Base-by-base conservation (phyloP, 371 early-diverging fungal genomes). In the Haplosporangium sp. region DNA sequence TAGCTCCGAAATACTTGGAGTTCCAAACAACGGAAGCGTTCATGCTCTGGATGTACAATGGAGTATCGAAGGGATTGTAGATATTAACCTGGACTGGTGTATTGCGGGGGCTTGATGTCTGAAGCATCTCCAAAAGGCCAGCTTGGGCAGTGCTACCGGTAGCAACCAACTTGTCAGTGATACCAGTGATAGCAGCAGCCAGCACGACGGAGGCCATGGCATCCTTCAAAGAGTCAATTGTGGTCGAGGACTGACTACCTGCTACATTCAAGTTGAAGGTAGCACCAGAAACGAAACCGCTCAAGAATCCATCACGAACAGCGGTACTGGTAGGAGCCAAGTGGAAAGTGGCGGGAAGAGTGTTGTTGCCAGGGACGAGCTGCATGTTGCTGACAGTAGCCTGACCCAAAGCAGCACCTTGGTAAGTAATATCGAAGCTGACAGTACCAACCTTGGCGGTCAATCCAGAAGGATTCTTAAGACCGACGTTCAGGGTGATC, bases 391-490 rank as follows among this genome's bases (percentile, higher is more conserved):
- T 34, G 38, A 83, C 67, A 45, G 73, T 47, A 34, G 82, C 83
- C 38, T 50, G 42, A 50, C 83, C 81, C 65, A 90, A 76, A 56
- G 79, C 68, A 53, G 64, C 63, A 5, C 85, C 85, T 38, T 82
- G 71, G 68, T 84, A 84, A n/a, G 67, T 48, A 44, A 87, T 82
- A 59, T 84, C 69, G 69, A 90, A 87, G 56, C 73, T 72, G 55
- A 88, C 83, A 64, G 87, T 77, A 40, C 88, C 89, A 47, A 89
- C 68, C 53, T 76, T 84, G 62, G 89, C 88, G 2, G 89, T 87
- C 63, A 88, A 82, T 20, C 83, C 83, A 13, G 89, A 89, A 4
- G 91, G 91, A 71, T 88, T 89, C 76, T 83, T 83, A 47, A 89
- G 70, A 15, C 76, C 74, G 55, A 86, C 82, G 55, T 77, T 81